These are phyloP conservation scores for Lojkania enalia DNA, from an alignment of 2,329 filamentous ascomycete genomes.

Conservation along the genomic window DNA sequence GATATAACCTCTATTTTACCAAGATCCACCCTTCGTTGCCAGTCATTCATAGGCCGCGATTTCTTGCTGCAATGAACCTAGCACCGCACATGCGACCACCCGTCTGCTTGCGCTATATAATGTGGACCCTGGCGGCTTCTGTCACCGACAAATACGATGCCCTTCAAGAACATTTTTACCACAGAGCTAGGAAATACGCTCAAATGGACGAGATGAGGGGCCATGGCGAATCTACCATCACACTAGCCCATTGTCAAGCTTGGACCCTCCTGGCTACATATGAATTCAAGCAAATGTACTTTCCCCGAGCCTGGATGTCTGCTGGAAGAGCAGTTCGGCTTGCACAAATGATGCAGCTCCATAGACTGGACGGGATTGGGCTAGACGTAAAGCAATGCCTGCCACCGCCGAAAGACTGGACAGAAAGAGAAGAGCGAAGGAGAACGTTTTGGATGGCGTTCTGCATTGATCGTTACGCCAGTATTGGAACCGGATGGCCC, in stretches of 20 bases:
- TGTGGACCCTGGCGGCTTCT: conserved; percentile 93
- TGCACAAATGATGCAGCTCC: conserved; percentile 88
- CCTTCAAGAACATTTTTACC: conserved; percentile 87
- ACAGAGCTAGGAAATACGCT: conserved; percentile 84
- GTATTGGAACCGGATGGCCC: conserved; percentile 96
- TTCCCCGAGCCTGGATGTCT: conserved; percentile 93
- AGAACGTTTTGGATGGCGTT: conserved; percentile 96
- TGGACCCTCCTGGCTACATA: conserved; percentile 80
- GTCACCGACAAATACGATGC: conserved; percentile 78
- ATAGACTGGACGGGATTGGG: conserved; percentile 79
- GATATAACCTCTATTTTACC: conserved; percentile 84
- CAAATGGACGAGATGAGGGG: conserved; percentile 90
- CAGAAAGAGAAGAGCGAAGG: conserved; percentile 85
- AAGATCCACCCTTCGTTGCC: conserved; percentile 85
- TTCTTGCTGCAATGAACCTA: conserved; percentile 85
- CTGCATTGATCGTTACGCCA: conserved; percentile 86
- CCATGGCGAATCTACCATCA: conserved; percentile 86
- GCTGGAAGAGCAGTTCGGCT: conserved; percentile 80
- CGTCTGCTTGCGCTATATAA: conserved; percentile 86
- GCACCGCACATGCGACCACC: conserved; percentile 85
- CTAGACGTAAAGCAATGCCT: conserved; percentile 93
- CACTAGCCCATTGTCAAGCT: conserved; percentile 81
- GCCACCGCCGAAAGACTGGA: conserved; percentile 86
- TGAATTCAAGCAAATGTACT: conserved; percentile 98
- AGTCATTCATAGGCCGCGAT: conserved; percentile 87